These are phyloP conservation scores for Tephrocybe sp. DNA, from an alignment of 768 basidiomycete species.

Conservation along the genomic window DNA sequence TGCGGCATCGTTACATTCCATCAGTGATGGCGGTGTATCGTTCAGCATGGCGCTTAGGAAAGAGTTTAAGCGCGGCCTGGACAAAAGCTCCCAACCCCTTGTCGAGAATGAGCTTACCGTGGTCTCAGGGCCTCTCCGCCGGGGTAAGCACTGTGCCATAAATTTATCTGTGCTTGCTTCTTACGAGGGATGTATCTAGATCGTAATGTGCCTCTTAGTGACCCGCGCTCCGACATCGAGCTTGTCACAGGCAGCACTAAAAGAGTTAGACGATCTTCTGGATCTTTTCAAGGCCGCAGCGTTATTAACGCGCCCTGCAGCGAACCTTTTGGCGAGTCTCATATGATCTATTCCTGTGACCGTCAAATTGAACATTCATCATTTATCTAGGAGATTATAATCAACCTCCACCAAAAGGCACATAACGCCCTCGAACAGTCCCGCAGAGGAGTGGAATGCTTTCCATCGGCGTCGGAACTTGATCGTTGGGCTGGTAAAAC, in stretches of 20 bases:
- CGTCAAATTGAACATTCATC: not conserved
- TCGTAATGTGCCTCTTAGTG: slow-evolving; percentile 57
- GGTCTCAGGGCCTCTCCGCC: slow-evolving; percentile 68
- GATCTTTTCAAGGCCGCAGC: slow-evolving; percentile 49
- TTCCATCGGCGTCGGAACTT: slow-evolving; percentile 47
- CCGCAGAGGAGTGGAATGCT: slow-evolving; percentile 25
- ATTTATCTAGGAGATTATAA: slow-evolving; percentile 37
- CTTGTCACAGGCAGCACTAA: slow-evolving; percentile 45
- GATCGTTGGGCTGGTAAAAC: slow-evolving; percentile 60
- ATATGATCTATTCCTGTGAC: not conserved
- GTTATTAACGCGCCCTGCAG: slow-evolving; percentile 43
- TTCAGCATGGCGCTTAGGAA: slow-evolving; percentile 66
- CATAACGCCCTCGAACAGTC: slow-evolving; percentile 37
- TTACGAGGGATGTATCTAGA: slow-evolving; percentile 31
- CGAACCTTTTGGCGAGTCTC: slow-evolving; percentile 41
- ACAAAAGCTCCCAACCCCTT: slow-evolving; percentile 38
- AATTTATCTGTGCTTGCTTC: not conserved
- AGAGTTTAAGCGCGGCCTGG: slow-evolving; percentile 46
- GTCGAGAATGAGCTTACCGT: slow-evolving; percentile 49
- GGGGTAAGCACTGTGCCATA: slow-evolving; percentile 42
- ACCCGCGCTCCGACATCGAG: slow-evolving; percentile 49
- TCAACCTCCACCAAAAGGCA: slow-evolving; percentile 42
- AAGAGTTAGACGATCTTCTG: slow-evolving; percentile 45
- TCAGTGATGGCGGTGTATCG: slow-evolving; percentile 75
- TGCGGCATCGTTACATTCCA: slow-evolving; percentile 62